phyloP scores from a whole-genome alignment of 2,329 filamentous ascomycete genomes.

The Simplicillium sp. region DNA sequence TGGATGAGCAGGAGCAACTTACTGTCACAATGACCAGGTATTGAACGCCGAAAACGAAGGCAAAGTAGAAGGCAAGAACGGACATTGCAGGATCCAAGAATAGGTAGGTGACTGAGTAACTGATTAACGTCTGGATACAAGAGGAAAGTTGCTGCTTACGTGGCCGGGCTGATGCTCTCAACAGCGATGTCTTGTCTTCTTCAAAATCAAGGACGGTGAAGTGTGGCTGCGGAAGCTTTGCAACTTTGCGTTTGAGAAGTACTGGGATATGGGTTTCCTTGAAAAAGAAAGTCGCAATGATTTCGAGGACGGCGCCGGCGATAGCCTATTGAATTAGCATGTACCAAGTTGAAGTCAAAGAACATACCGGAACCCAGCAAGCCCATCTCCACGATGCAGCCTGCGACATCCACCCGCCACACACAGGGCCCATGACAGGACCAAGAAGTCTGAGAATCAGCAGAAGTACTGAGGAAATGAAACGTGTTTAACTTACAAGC shows the following conservation, averaged over 20 bases:
- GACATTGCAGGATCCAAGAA: conserved; percentile 1
- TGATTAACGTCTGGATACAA: too few relatives aligned
- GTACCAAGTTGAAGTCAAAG: neutral
- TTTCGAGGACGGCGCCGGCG: neutral
- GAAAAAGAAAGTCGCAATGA: neutral
- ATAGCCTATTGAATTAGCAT: neutral
- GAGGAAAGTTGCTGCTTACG: too few relatives aligned
- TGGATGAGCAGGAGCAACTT: neutral
- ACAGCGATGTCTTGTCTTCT: too few relatives aligned
- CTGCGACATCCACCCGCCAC: conserved; percentile 5
- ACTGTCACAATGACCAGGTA: conserved; percentile 6
- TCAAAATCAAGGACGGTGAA: too few relatives aligned
- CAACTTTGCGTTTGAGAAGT: neutral
- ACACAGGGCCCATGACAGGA: conserved; percentile 2
- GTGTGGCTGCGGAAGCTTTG: neutral
- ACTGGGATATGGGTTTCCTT: neutral
- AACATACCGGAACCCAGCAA: conserved; percentile 4
- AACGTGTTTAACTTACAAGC: neutral
- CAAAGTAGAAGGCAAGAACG: conserved; percentile 1
- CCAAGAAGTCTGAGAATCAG: conserved; percentile 1
- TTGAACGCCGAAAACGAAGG: conserved; percentile 1
- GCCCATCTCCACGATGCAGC: conserved; percentile 4
- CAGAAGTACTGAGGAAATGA: neutral
- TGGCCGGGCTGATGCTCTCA: too few relatives aligned
- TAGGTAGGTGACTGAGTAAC: neutral